Conservation (phyloP, 2,329 filamentous ascomycete genomes). For the Trichoderma guizhouense region DNA sequence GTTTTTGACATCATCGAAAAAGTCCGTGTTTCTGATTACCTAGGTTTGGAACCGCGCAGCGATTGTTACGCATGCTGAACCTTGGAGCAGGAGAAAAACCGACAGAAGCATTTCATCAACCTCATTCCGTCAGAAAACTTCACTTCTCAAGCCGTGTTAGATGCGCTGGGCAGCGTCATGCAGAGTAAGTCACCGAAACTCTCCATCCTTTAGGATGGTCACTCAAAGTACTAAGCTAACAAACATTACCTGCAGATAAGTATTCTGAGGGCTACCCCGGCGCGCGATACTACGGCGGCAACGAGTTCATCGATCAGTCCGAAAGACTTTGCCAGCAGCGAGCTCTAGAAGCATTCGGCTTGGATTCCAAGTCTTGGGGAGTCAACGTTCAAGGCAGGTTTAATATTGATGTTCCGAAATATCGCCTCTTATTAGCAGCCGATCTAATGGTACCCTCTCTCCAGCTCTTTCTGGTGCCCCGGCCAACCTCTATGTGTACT, state of each 20-base stretch:
- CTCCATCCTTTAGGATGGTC: neutral
- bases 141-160: constrained; percentile 86
- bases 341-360: constrained; percentile 80
- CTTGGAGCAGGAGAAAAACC: constrained; percentile 72
- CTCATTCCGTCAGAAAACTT: constrained; percentile 95
- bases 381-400: constrained; percentile 86
- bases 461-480: constrained; percentile 71
- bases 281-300: constrained; percentile 93
- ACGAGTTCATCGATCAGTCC: constrained; percentile 90
- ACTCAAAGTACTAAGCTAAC: constrained; percentile 27
- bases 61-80: neutral
- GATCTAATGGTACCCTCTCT: neutral
- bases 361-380: constrained; percentile 86
- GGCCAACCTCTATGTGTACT: constrained; percentile 90
- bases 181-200: constrained; percentile 61
- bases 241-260: constrained; percentile 62
- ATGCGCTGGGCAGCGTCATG: constrained; percentile 91
- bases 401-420: neutral
- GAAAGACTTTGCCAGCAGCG: constrained; percentile 87
- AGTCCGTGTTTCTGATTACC: constrained; percentile 44
- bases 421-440: neutral
- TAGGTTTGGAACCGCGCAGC: neutral
- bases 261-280: constrained; percentile 98
- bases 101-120: constrained; percentile 98
- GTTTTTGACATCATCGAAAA: constrained; percentile 90